Percentiles rank a stretch among this genome's conserved stretches.
Conservation (phyloP, 2,329 filamentous ascomycete species). For the Aureobasidium namibiae region DNA sequence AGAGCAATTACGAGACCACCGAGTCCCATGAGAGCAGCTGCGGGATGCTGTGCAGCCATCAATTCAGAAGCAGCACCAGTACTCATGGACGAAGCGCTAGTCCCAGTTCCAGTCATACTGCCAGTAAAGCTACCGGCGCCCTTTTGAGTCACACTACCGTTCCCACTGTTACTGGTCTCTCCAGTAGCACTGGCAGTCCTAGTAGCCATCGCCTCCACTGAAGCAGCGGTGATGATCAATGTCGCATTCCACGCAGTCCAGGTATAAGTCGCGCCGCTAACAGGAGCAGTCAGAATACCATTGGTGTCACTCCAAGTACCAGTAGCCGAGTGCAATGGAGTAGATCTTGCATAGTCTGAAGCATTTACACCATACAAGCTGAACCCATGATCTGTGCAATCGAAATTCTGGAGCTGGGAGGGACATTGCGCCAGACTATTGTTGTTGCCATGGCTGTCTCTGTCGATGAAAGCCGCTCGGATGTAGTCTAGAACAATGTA, state of each 20-base stretch:
- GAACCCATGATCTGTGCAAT: background rate
- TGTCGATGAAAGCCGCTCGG: background rate
- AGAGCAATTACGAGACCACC: background rate
- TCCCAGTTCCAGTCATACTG: background rate
- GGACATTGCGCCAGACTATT: background rate
- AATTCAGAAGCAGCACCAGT: background rate
- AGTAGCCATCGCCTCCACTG: background rate
- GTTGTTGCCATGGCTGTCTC: background rate
- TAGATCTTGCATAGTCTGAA: background rate
- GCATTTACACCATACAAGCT: background rate
- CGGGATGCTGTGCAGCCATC: background rate
- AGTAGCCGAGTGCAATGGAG: background rate
- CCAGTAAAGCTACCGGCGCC: background rate
- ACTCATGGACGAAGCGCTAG: background rate
- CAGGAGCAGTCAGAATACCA: background rate
- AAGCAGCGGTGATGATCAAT: conserved; percentile 1
- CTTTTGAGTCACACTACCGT: too few relatives aligned
- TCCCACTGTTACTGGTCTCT: too few relatives aligned
- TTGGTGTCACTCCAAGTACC: background rate
- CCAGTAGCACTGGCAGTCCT: background rate
- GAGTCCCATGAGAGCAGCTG: background rate
- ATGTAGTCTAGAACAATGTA: background rate
- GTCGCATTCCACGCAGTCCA: background rate
- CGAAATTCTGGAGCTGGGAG: background rate
- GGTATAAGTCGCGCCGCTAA: background rate